Percentiles rank a stretch among this genome's conserved stretches.
Conservation (phyloP, 176 grass and related monocot genomes). For the Carex pumila region DNA sequence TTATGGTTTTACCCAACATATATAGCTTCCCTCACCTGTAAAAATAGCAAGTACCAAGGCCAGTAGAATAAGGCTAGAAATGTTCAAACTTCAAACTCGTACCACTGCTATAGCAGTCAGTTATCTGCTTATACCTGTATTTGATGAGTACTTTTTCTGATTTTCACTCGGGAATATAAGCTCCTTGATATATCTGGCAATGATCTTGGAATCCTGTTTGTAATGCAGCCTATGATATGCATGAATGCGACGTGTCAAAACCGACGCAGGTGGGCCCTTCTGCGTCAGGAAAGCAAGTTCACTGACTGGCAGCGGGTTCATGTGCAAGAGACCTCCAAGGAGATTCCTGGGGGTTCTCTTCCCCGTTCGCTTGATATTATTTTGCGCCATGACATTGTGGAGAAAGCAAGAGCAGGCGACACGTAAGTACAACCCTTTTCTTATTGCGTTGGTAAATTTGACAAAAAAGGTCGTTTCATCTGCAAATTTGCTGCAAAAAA, state of each 20-base stretch:
- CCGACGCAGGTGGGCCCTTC: slow-evolving; percentile 78
- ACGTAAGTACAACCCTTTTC: slow-evolving; percentile 48
- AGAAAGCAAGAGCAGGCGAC: slow-evolving; percentile 94
- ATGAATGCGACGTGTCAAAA: slow-evolving; percentile 83
- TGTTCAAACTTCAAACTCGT: not conserved
- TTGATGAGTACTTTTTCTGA: not conserved
- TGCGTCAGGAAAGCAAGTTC: slow-evolving; percentile 96
- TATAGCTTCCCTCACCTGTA: not conserved
- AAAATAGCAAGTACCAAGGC: not conserved
- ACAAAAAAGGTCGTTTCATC: not conserved
- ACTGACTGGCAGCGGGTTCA: slow-evolving; percentile 93
- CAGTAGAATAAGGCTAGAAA: not conserved
- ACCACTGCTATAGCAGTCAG: not conserved
- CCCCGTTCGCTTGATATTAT: slow-evolving; percentile 88
- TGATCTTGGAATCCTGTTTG: slow-evolving; percentile 12
- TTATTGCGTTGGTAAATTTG: not conserved
- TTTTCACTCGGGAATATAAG: not conserved
- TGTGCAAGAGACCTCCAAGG: slow-evolving; percentile 95
- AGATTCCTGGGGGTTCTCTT: slow-evolving; percentile 94
- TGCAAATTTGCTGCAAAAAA: not conserved
- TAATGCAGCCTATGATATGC: slow-evolving; percentile 73
- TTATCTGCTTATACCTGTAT: not conserved
- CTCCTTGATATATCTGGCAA: not conserved
- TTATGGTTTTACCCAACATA: not conserved
- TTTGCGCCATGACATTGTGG: slow-evolving; percentile 91